Evolutionary conservation across 2,329 filamentous ascomycete species (phyloP).

Genomic region (Sarocladium brachiariae): DNA sequence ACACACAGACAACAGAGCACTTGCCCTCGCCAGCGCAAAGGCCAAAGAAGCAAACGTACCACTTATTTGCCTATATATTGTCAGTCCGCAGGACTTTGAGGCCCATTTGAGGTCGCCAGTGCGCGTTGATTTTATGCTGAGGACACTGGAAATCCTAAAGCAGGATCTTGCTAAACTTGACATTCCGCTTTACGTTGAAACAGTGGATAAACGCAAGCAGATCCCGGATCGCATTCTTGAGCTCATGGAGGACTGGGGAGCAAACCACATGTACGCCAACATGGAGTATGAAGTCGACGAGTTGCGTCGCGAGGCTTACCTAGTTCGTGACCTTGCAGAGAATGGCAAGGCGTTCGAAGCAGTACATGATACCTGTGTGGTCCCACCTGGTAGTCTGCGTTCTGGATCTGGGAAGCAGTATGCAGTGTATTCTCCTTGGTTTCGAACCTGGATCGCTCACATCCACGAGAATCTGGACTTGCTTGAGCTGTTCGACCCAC

Average conservation of each 20-base stretch:
- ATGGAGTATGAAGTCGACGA: constrained; percentile 92
- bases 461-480: constrained; percentile 63
- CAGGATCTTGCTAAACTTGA: constrained; percentile 61
- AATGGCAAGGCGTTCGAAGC: constrained; percentile 63
- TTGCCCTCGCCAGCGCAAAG: constrained; percentile 57
- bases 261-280: constrained; percentile 71
- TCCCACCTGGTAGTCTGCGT: constrained; percentile 62
- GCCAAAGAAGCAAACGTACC: constrained; percentile 64
- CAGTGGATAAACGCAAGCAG: constrained; percentile 56
- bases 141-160: constrained; percentile 60
- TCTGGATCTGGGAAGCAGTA: constrained; percentile 72
- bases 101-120: constrained; percentile 69
- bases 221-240: constrained; percentile 57
- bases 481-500: constrained; percentile 52
- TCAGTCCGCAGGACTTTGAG: constrained; percentile 78
- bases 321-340: constrained; percentile 55
- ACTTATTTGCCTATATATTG: constrained; percentile 68
- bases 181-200: constrained; percentile 74
- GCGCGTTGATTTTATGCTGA: constrained; percentile 74
- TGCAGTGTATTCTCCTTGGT: constrained; percentile 81
- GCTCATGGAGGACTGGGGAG: constrained; percentile 64
- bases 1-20: constrained; percentile 62
- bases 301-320: constrained; percentile 63
- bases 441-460: constrained; percentile 65
- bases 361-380: constrained; percentile 75